phyloP scores from a whole-genome alignment of 768 basidiomycete species.

The Hygrophoropsis aurantiaca region DNA sequence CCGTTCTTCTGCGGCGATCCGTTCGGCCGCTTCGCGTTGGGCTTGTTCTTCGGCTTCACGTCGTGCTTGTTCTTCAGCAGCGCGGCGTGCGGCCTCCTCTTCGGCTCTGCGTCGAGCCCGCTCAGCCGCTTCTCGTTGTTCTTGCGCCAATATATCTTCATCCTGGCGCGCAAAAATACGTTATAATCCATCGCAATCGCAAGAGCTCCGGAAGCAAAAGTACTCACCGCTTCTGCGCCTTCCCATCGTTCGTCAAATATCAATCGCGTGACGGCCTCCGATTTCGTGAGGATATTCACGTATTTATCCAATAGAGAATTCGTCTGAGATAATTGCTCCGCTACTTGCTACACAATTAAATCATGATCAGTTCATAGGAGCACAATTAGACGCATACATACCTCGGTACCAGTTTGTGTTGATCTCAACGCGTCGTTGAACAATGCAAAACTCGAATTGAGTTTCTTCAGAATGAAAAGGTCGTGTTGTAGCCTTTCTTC shows the following conservation, averaged over 20 bases:
- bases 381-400: slow-evolving; percentile 27
- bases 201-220: neutral
- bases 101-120: slow-evolving; percentile 35
- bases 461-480: slow-evolving; percentile 66
- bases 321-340: slow-evolving; percentile 66
- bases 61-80: slow-evolving; percentile 37
- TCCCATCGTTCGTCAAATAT: slow-evolving; percentile 78
- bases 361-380: neutral
- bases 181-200: neutral
- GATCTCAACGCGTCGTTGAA: slow-evolving; percentile 69
- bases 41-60: slow-evolving; percentile 30
- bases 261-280: slow-evolving; percentile 64
- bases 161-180: slow-evolving; percentile 43
- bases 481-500: slow-evolving; percentile 79
- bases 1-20: slow-evolving; percentile 47
- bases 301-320: slow-evolving; percentile 77
- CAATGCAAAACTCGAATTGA: slow-evolving; percentile 67
- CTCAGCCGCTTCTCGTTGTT: slow-evolving; percentile 31
- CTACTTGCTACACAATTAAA: slow-evolving; percentile 50
- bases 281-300: slow-evolving; percentile 63
- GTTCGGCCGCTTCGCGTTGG: slow-evolving; percentile 48
- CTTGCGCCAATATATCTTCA: slow-evolving; percentile 51
- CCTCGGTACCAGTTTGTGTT: slow-evolving; percentile 70
- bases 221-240: slow-evolving; percentile 67
- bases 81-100: slow-evolving; percentile 36